A percentile compares a stretch with the other conserved stretches of the same genome.
phyloP scores from a whole-genome alignment of 1,284 basidiomycete species.

The Ustilago crameri region DNA sequence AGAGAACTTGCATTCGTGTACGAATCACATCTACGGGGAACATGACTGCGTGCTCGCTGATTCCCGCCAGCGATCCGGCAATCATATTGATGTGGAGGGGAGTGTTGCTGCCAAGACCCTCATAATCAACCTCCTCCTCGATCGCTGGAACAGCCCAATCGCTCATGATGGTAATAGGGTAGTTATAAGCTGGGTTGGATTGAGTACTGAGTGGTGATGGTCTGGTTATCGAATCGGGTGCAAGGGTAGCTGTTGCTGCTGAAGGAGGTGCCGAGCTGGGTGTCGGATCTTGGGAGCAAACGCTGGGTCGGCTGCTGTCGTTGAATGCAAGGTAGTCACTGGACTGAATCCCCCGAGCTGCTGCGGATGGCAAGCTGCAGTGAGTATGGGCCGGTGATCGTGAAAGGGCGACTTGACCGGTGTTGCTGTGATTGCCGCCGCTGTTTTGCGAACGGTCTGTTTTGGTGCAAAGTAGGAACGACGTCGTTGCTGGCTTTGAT shows the following conservation, averaged over 20 bases:
- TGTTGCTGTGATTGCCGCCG: conserved; percentile 4
- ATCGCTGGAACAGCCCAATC: conserved; percentile 44
- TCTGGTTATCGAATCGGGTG: not conserved
- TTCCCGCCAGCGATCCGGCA: conserved; percentile 95
- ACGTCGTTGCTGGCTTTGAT: conserved; percentile 16
- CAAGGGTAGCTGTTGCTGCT: not conserved
- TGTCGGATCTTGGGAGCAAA: not conserved
- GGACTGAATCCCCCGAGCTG: conserved; percentile 8
- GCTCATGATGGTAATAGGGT: conserved; percentile 20
- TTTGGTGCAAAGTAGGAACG: conserved; percentile 17
- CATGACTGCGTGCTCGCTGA: conserved; percentile 99
- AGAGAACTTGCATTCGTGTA: conserved; percentile 98
- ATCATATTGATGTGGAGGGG: conserved; percentile 84
- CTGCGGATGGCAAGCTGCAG: conserved; percentile 35
- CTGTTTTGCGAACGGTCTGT: conserved; percentile 12
- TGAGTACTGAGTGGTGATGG: conserved; percentile 1
- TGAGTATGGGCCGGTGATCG: conserved; percentile 12
- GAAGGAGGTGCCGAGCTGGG: not conserved
- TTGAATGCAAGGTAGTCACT: not conserved
- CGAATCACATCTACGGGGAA: conserved; percentile 98
- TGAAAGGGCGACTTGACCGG: conserved; percentile 5
- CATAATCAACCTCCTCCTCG: conserved; percentile 66
- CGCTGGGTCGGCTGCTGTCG: conserved; percentile 2
- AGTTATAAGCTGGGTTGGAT: not conserved
- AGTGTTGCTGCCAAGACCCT: conserved; percentile 61